Percentiles rank a stretch among this genome's conserved stretches.
These are phyloP conservation scores for Raffaelea albimanens DNA, from an alignment of 2,329 filamentous ascomycete species.

Conservation along the genomic window DNA sequence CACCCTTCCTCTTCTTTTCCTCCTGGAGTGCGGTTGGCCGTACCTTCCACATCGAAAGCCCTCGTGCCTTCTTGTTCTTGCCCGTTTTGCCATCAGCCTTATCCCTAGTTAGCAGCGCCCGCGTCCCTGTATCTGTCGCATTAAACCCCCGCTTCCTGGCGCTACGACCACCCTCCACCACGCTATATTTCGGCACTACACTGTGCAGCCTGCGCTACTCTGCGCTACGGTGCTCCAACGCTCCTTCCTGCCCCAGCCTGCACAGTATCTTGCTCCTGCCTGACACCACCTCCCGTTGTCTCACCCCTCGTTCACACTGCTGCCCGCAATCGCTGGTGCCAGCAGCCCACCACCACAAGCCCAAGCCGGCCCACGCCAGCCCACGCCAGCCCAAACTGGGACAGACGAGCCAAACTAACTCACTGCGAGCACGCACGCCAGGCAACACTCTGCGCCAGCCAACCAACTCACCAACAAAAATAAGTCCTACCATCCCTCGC, in stretches of 20 bases:
- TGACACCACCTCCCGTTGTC: no score
- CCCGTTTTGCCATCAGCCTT: background rate
- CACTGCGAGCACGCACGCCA: background rate
- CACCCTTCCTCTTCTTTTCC: background rate
- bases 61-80: background rate
- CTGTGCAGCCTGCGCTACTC: background rate
- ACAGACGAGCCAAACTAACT: no score
- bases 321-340: no score
- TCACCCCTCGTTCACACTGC: no score
- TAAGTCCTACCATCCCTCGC: background rate
- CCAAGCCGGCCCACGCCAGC: no score
- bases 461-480: background rate
- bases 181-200: slow-evolving; percentile 7
- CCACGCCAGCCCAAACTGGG: background rate
- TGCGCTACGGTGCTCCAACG: no score
- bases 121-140: background rate
- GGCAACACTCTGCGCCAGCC: background rate
- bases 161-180: slow-evolving; percentile 7
- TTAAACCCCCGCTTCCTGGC: background rate
- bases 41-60: background rate
- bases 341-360: no score
- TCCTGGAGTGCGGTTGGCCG: background rate
- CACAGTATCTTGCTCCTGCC: no score
- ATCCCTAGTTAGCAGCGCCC: background rate
- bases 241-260: no score